phyloP scores from a whole-genome alignment of 1,284 basidiomycete species.

The Amylostereum areolatum region DNA sequence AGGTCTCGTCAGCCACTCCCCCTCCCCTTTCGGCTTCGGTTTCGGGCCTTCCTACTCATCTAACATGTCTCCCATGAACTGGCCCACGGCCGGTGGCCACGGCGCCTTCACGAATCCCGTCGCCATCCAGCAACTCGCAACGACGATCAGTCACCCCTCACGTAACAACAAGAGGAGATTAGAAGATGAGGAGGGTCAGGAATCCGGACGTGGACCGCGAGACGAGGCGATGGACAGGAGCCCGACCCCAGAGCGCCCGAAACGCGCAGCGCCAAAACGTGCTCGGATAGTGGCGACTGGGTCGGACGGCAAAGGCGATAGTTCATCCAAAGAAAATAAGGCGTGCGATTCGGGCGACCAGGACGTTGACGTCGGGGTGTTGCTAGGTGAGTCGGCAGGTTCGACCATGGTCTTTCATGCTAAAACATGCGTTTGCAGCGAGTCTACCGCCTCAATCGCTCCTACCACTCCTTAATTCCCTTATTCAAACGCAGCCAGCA shows the following conservation, averaged over 20 bases:
- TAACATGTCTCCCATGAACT: conserved; percentile 28
- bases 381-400: conserved; percentile 51
- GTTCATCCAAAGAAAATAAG: conserved; percentile 38
- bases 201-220: conserved; percentile 29
- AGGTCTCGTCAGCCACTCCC: conserved; percentile 52
- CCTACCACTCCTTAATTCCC: conserved; percentile 60
- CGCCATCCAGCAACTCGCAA: conserved; percentile 29
- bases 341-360: conserved; percentile 33
- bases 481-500: conserved; percentile 58
- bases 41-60: conserved; percentile 51
- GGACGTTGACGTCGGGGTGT: conserved; percentile 71
- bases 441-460: conserved; percentile 69
- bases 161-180: conserved; percentile 55
- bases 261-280: conserved; percentile 61
- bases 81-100: conserved; percentile 26
- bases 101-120: conserved; percentile 30
- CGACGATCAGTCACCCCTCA: conserved; percentile 26
- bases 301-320: conserved; percentile 18
- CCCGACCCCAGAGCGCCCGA: conserved; percentile 70
- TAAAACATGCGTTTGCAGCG: conserved; percentile 32
- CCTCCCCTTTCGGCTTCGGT: conserved; percentile 65
- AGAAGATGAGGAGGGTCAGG: conserved; percentile 48
- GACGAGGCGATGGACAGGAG: conserved; percentile 77
- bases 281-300: conserved; percentile 35
- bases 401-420: conserved; percentile 1